phyloP scores from a whole-genome alignment of 2,329 filamentous ascomycete species.

The Parafenestella ontariensis region DNA sequence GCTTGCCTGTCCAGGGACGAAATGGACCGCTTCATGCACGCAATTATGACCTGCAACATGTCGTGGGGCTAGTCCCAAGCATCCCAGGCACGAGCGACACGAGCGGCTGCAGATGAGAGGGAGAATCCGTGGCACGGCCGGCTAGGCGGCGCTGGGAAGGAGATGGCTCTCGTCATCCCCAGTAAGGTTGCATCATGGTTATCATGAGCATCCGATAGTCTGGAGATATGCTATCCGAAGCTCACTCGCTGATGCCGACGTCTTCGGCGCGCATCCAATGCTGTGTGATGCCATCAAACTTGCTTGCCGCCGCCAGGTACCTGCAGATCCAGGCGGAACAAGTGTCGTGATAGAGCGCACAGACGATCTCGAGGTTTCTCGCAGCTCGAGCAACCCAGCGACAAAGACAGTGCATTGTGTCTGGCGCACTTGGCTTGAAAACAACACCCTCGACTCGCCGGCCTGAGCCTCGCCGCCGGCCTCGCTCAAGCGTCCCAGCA shows the following conservation, averaged over 20 bases:
- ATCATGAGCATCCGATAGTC: not conserved
- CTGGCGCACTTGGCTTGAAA: constrained; percentile 9
- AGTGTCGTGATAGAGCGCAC: constrained; percentile 15
- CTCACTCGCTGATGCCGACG: constrained; percentile 1
- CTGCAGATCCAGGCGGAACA: constrained; percentile 18
- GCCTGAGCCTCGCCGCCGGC: constrained; percentile 25
- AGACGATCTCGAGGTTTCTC: constrained; percentile 9
- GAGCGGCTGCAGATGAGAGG: constrained; percentile 6
- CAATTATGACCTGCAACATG: constrained; percentile 25
- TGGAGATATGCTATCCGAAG: constrained; percentile 3
- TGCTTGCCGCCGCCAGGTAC: constrained; percentile 9
- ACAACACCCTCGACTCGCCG: constrained; percentile 18
- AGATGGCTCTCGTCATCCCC: constrained; percentile 7
- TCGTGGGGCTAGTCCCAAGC: constrained; percentile 5
- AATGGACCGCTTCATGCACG: constrained; percentile 19
- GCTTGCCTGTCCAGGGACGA: constrained; percentile 20
- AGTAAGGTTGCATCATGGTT: not conserved
- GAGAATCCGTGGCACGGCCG: not conserved
- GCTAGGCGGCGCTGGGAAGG: too few species aligned
- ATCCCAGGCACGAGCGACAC: constrained; percentile 8
- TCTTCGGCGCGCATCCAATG: not conserved
- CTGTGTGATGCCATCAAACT: constrained; percentile 12
- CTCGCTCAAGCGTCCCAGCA: constrained; percentile 20
- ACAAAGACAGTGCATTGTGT: constrained; percentile 13
- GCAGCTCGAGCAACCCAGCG: constrained; percentile 12